Conservation (phyloP, 192 early-diverging fungal genomes). For the Obelidium mucronatum region DNA sequence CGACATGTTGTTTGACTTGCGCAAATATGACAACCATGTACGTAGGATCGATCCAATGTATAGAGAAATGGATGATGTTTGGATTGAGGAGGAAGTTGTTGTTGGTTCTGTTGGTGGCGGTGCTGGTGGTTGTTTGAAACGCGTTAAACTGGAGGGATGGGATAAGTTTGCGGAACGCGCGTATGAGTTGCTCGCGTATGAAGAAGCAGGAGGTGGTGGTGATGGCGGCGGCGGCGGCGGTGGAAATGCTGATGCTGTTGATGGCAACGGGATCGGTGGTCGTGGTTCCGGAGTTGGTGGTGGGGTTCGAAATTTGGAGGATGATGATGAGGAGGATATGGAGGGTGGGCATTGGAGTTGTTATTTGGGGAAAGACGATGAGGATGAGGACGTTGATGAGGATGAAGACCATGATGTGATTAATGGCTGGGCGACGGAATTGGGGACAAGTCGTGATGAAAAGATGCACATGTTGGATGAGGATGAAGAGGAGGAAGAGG, state of each 20-base stretch:
- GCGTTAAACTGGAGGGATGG: conserved; percentile 61
- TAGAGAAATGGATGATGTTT: conserved; percentile 63
- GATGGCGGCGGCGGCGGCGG: not conserved
- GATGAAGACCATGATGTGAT: conserved; percentile 14
- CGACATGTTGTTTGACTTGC: conserved; percentile 68
- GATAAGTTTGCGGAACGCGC: conserved; percentile 68
- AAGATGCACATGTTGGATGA: not conserved
- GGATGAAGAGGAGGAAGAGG: conserved; percentile 7
- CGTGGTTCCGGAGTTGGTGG: not conserved
- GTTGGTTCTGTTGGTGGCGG: not conserved
- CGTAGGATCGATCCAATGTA: conserved; percentile 63
- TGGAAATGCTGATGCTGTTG: conserved; percentile 44
- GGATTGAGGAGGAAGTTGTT: conserved; percentile 30
- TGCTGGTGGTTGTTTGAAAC: conserved; percentile 12
- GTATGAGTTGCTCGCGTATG: conserved; percentile 60
- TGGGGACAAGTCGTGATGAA: not conserved
- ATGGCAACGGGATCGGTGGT: not conserved
- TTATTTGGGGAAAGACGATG: conserved; percentile 13
- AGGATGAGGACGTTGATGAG: conserved; percentile 20
- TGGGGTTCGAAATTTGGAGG: conserved; percentile 3
- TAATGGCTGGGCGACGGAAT: not conserved
- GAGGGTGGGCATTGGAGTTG: not conserved
- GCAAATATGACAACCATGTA: conserved; percentile 61
- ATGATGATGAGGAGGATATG: conserved; percentile 14
- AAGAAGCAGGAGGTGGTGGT: conserved; percentile 42